Percentiles rank a stretch among this genome's conserved stretches.
Evolutionary conservation across 73 alveolate species (phyloP).

Genomic region (Paramecium bursaria): DNA sequence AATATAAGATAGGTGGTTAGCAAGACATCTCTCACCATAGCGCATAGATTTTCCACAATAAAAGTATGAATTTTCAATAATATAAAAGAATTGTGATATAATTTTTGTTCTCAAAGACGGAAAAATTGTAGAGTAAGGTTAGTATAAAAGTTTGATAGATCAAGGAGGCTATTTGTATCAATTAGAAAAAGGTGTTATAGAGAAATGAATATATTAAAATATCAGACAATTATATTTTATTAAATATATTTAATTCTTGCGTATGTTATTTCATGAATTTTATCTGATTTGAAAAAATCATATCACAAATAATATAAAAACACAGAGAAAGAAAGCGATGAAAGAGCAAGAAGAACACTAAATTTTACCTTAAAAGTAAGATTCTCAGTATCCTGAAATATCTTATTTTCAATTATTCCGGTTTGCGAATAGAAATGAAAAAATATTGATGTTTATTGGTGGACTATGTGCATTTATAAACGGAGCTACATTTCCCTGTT

Average conservation of each 20-base stretch:
- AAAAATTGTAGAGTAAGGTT: conserved; percentile 79
- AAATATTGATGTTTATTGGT: conserved; percentile 67
- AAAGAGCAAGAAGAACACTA: too few relatives aligned
- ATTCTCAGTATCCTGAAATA: too few relatives aligned
- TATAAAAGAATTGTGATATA: conserved; percentile 75
- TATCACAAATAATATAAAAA: too few relatives aligned
- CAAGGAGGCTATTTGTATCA: conserved; percentile 14
- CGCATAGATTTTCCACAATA: conserved; percentile 85
- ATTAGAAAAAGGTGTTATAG: conserved; percentile 58
- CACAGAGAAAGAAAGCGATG: too few relatives aligned
- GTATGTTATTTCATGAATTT: too few relatives aligned
- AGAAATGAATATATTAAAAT: too few relatives aligned
- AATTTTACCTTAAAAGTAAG: too few relatives aligned
- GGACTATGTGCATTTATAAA: conserved; percentile 62
- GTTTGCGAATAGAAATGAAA: conserved; percentile 66
- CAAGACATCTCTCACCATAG: conserved; percentile 80
- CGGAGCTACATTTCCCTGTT: conserved; percentile 73
- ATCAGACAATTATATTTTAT: too few relatives aligned
- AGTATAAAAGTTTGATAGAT: conserved; percentile 62
- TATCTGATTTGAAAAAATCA: too few relatives aligned
- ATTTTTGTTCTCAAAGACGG: conserved; percentile 82
- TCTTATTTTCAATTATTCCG: conserved; percentile 61
- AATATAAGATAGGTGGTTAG: conserved; percentile 65
- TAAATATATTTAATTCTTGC: too few relatives aligned
- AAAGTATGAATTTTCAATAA: conserved; percentile 74